A percentile compares a stretch with the other conserved stretches of the same genome.
Conservation (phyloP, 805 yeast species). For the Lipomyces sp. region DNA sequence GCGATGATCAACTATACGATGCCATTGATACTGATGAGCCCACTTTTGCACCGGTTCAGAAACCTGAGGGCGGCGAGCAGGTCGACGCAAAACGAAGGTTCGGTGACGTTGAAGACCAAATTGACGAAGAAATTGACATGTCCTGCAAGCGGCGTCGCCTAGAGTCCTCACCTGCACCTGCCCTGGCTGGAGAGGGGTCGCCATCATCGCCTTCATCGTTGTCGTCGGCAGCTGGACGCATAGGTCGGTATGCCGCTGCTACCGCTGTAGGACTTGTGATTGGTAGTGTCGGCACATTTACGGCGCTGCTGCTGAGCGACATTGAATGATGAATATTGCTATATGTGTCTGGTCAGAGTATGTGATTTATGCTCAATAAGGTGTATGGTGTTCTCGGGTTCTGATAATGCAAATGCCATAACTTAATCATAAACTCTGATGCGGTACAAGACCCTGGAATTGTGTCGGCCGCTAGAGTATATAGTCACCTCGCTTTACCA, state of each 20-base stretch:
- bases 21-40: background rate
- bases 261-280: constrained; percentile 33
- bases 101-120: background rate
- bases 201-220: constrained; percentile 2
- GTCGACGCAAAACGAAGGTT: background rate
- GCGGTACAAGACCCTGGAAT: background rate
- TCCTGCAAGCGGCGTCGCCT: constrained; percentile 4
- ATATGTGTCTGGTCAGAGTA: background rate
- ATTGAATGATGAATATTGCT: background rate
- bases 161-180: background rate
- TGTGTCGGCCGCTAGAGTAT: background rate
- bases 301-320: constrained; percentile 25
- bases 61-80: background rate
- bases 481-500: background rate
- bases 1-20: background rate
- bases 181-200: background rate
- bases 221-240: constrained; percentile 1
- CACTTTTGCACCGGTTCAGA: background rate
- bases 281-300: constrained; percentile 36
- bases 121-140: background rate
- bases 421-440: background rate
- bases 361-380: background rate
- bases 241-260: constrained; percentile 20
- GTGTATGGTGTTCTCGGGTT: background rate
- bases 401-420: background rate